Conservation (phyloP, 1,284 basidiomycete genomes). For the Trametes polyzona region DNA sequence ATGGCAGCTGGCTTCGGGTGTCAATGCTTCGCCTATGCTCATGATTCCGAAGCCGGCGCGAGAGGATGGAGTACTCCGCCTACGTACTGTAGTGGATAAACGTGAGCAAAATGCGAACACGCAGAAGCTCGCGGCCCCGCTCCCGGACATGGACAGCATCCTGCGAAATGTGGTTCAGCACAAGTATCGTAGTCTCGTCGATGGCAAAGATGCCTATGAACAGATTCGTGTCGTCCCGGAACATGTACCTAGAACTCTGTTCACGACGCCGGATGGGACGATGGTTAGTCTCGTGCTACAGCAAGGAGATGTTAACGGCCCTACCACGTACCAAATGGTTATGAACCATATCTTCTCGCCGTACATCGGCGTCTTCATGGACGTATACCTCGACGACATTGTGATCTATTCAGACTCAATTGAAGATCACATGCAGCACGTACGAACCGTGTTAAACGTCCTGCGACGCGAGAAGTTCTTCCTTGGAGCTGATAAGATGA, state of each 20-base stretch:
- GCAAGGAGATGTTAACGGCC: conserved; percentile 40
- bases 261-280: conserved; percentile 33
- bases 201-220: conserved; percentile 17
- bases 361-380: conserved; percentile 32
- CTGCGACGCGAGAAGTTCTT: conserved; percentile 29
- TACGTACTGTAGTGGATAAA: conserved; percentile 39
- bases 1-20: neutral
- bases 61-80: neutral
- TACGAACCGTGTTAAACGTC: conserved; percentile 27
- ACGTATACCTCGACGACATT: conserved; percentile 22
- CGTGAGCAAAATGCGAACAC: conserved; percentile 40
- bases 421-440: conserved; percentile 33
- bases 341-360: conserved; percentile 38
- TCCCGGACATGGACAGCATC: conserved; percentile 23
- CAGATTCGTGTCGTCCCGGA: conserved; percentile 19
- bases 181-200: conserved; percentile 9
- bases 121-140: conserved; percentile 36
- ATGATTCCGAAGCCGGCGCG: conserved; percentile 13
- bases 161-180: conserved; percentile 7
- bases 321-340: conserved; percentile 37
- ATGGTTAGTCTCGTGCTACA: conserved; percentile 42
- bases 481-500: conserved; percentile 32
- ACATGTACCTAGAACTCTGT: conserved; percentile 9
- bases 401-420: conserved; percentile 32
- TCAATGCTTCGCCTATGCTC: conserved; percentile 6